Conservation (phyloP, 805 yeast genomes). For the Lachancea meyersii region DNA sequence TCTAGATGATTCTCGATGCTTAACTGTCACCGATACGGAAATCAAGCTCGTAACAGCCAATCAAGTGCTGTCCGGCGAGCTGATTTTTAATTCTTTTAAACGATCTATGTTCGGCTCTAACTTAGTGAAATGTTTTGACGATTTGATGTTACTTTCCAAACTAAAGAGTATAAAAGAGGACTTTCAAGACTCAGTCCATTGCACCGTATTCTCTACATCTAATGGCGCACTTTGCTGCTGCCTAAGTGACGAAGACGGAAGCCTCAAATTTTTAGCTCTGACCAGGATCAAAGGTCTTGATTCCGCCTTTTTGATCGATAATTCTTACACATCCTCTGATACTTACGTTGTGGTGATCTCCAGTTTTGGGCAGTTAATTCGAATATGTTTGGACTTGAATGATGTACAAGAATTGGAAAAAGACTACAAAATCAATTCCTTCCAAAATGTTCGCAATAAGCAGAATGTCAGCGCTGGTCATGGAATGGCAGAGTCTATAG, state of each 20-base stretch:
- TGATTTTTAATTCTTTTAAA: conserved; percentile 12
- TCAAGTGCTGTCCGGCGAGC: conserved; percentile 30
- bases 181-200: conserved; percentile 12
- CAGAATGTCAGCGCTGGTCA: conserved; percentile 4
- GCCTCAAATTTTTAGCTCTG: conserved; percentile 16
- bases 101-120: conserved; percentile 5
- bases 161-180: conserved; percentile 10
- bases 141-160: conserved; percentile 17
- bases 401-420: conserved; percentile 9
- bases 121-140: conserved; percentile 16
- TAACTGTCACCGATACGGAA: conserved; percentile 13
- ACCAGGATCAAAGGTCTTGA: conserved; percentile 29
- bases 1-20: conserved; percentile 14
- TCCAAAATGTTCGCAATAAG: conserved; percentile 1
- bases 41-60: conserved; percentile 22
- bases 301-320: conserved; percentile 13
- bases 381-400: conserved; percentile 14
- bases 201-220: conserved; percentile 20
- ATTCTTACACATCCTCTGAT: background rate
- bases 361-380: conserved; percentile 21
- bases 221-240: conserved; percentile 24
- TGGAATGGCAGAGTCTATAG: background rate
- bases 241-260: conserved; percentile 12
- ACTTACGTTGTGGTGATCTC: conserved; percentile 16
- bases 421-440: conserved; percentile 6